Evolutionary conservation across 306 rosid genomes (phyloP), one percentile per base, ranked within the genome.

Genomic region (Corylus americana): DNA sequence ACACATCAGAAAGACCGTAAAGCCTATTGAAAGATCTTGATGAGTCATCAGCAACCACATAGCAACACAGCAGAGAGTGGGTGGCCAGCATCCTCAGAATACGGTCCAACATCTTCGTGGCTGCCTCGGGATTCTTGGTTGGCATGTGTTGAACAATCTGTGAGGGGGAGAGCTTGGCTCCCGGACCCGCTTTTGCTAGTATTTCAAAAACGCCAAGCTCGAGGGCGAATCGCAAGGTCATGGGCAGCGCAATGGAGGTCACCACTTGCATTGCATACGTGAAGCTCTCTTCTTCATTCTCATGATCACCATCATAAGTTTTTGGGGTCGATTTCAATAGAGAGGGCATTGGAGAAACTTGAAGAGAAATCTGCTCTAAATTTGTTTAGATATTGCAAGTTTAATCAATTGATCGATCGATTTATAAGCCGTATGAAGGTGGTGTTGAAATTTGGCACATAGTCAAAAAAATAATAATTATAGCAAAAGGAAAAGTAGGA

Each of bases 31-130:
- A 4, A 49, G 61, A 16, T 0, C 79, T 83, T 14, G 25, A 22
- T 22, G n/a, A 6, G 14, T 59, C 11, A 17, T 63, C 81, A 29
- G 7, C 44, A 7, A 9, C 77, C 13, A 68, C 7, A 55, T 86
- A 79, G 77, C 89, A 85, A 4, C 5, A 42, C 2, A 89, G 82
- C 47, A 87, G 70, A 39, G 88, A 85, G 77, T 87, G 77, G 35
- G 74, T 62, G 8, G 76, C 62, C 3, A 72, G 47, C 39, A 72
- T 54, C 47, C 63, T 72, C 25, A 72, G 62, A 16, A 72, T 49
- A 11, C 76, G 59, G 57, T 72, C 76, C 20, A 72, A 11, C 76
- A 72, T 22, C 25, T 22, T 72, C 35, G 9, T 4, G 14, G 76
- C 13, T 8, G 76, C 76, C 20, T 72, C 76, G 0, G 76, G 59